phyloP scores from a whole-genome alignment of 768 basidiomycete genomes.

The Solioccasus polychromus region DNA sequence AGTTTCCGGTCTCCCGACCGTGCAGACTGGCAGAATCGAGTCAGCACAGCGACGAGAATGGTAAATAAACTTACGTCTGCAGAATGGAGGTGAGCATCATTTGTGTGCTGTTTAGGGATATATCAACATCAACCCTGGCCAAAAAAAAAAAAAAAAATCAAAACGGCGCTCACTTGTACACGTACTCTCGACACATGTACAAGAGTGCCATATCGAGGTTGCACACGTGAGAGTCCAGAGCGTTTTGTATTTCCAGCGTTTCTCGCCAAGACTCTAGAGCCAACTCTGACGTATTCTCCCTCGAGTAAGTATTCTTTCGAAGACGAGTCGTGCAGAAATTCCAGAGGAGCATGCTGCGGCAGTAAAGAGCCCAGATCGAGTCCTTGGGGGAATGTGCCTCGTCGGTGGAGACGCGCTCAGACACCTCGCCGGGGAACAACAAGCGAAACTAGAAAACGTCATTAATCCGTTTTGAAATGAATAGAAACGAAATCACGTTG shows the following conservation, averaged over 20 bases:
- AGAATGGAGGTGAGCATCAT: slow-evolving; percentile 62
- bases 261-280: slow-evolving; percentile 66
- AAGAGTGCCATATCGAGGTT: slow-evolving; percentile 66
- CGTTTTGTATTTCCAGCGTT: slow-evolving; percentile 62
- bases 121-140: slow-evolving; percentile 10
- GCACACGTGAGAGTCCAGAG: slow-evolving; percentile 65
- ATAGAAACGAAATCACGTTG: slow-evolving; percentile 47
- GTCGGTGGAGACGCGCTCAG: slow-evolving; percentile 46
- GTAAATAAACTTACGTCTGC: slow-evolving; percentile 49
- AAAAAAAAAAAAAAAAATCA: slow-evolving; percentile 14
- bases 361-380: slow-evolving; percentile 79
- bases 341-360: slow-evolving; percentile 81
- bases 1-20: slow-evolving; percentile 43
- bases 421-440: slow-evolving; percentile 75
- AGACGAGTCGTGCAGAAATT: slow-evolving; percentile 59
- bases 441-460: slow-evolving; percentile 31
- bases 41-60: slow-evolving; percentile 1
- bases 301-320: slow-evolving; percentile 38
- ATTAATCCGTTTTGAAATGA: background rate
- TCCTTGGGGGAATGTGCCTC: slow-evolving; percentile 62
- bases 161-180: slow-evolving; percentile 79
- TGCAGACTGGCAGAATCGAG: slow-evolving; percentile 44
- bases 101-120: slow-evolving; percentile 45
- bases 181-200: slow-evolving; percentile 66
- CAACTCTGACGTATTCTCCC: slow-evolving; percentile 56